Conservation (phyloP, 1,139 yeast genomes). For the Arxiozyma slooffiae region DNA sequence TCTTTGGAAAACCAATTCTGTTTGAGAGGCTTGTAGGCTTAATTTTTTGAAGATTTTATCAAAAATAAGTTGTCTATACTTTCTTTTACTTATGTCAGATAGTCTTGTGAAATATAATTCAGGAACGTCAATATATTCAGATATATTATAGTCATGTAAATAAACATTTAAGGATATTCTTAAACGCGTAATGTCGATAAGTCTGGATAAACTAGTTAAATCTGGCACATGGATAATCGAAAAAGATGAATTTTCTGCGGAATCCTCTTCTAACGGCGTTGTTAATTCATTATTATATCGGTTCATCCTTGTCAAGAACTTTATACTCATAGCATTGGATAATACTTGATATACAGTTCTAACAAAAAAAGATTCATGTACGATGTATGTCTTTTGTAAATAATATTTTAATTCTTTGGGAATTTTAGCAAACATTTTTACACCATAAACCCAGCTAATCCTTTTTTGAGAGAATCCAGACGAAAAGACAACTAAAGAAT, state of each 20-base stretch:
- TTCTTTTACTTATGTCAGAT: slow-evolving; percentile 27
- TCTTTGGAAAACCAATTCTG: slow-evolving; percentile 44
- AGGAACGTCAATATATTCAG: slow-evolving; percentile 31
- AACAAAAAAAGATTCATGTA: slow-evolving; percentile 88
- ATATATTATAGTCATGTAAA: slow-evolving; percentile 38
- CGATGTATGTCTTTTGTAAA: slow-evolving; percentile 58
- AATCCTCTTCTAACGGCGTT: slow-evolving; percentile 7
- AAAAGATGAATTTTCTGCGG: slow-evolving; percentile 12
- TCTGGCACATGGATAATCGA: slow-evolving; percentile 30
- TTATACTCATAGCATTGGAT: slow-evolving; percentile 47
- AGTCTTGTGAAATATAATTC: slow-evolving; percentile 24
- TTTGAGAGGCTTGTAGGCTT: slow-evolving; percentile 36
- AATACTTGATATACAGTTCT: slow-evolving; percentile 70
- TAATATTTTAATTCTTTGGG: slow-evolving; percentile 48
- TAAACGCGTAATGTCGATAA: slow-evolving; percentile 63
- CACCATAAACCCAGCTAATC: slow-evolving; percentile 64
- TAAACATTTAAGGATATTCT: slow-evolving; percentile 73
- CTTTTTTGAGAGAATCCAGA: slow-evolving; percentile 58
- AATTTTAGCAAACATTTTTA: slow-evolving; percentile 61
- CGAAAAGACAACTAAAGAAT: slow-evolving; percentile 62
- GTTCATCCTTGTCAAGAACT: slow-evolving; percentile 28
- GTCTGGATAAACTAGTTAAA: slow-evolving; percentile 51
- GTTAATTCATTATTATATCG: slow-evolving; percentile 1
- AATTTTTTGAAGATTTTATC: slow-evolving; percentile 42
- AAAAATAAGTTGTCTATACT: slow-evolving; percentile 32